phyloP scores from a whole-genome alignment of 2,329 filamentous ascomycete species.

The Pseudogymnoascus sp. region DNA sequence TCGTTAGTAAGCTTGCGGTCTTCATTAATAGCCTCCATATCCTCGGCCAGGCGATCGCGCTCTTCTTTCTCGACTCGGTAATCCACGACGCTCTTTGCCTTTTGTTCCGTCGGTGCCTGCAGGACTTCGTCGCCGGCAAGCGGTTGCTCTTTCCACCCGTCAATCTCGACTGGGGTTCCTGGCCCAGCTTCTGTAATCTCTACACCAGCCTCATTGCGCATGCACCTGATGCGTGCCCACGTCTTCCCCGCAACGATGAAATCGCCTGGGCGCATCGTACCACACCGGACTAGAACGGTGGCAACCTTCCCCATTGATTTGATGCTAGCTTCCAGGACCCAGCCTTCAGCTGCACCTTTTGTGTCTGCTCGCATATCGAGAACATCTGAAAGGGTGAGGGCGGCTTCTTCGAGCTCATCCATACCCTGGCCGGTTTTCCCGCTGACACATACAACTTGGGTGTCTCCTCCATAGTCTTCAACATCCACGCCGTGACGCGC shows the following conservation, averaged over 20 bases:
- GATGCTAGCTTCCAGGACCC: conserved; percentile 85
- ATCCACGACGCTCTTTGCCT: conserved; percentile 68
- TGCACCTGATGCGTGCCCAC: conserved; percentile 75
- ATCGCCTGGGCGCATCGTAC: conserved; percentile 74
- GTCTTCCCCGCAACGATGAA: conserved; percentile 80
- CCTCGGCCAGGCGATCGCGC: conserved; percentile 54
- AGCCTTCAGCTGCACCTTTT: conserved; percentile 76
- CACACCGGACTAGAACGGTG: conserved; percentile 80
- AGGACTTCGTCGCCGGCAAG: conserved; percentile 80
- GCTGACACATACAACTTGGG: conserved; percentile 83
- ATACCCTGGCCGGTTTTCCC: conserved; percentile 93
- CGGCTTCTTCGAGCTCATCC: conserved; percentile 83
- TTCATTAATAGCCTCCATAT: conserved; percentile 73
- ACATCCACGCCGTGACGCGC: conserved; percentile 77
- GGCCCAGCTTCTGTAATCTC: conserved; percentile 68
- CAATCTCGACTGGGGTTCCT: conserved; percentile 82
- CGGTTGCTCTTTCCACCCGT: conserved; percentile 89
- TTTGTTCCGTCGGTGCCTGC: conserved; percentile 70
- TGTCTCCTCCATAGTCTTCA: conserved; percentile 90
- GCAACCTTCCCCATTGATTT: conserved; percentile 79
- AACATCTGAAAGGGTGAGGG: conserved; percentile 77
- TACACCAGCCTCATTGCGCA: conserved; percentile 77
- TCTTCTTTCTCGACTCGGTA: conserved; percentile 68
- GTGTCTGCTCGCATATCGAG: conserved; percentile 79
- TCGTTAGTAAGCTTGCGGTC: conserved; percentile 49